Base-by-base conservation (phyloP, 2,329 filamentous ascomycete genomes). In the Penicillium griseofulvum region DNA sequence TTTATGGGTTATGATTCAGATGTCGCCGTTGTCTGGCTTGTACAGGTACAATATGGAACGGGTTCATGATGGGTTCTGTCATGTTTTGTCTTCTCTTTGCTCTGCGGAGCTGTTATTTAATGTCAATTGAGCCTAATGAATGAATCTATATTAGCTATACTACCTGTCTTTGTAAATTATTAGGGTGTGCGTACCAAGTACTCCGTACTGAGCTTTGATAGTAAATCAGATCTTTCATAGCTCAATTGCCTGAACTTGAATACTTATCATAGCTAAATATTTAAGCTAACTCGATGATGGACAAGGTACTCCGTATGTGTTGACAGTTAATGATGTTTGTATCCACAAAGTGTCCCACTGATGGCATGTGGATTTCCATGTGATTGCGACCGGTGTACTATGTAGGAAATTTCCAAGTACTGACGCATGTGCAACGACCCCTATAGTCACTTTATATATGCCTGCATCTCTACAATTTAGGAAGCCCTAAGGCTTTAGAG, bases 11-110 rank as follows among this genome's bases (percentile, higher is more conserved):
- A 59, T 49, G 61, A 55, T 55, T 45, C 44, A 48, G 45, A 53
- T 55, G 31, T 49, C 37, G 43, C 51, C 51, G 39, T 38, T 55
- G 24, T 41, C 55, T 55, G 59, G 52, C 48, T 56, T 62, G 47
- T 51, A 54, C 17, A 54, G 52, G 59, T 64, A 64, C 58, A 57
- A 58, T 49, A 55, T 54, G 41, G 59, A 54, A 33, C 56, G 48
- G 41, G 52, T 54, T 56, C 48, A 43, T 52, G 39, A 54, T 49
- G 51, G 38, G 33, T 45, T 41, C 39, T 34, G 41, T 49, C 22
- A 33, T 24, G 33, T 43, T 52, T 52, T 42, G 16, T 55, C 24
- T 52, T 55, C 49, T 42, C 4, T 24, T 9, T 37, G 39, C 36
- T 52, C 53, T 28, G 17, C 37, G 31, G n/a, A 52, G 53, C 53